Evolutionary conservation across 2,329 filamentous ascomycete species (phyloP).

Genomic region (Fusarium sp.): DNA sequence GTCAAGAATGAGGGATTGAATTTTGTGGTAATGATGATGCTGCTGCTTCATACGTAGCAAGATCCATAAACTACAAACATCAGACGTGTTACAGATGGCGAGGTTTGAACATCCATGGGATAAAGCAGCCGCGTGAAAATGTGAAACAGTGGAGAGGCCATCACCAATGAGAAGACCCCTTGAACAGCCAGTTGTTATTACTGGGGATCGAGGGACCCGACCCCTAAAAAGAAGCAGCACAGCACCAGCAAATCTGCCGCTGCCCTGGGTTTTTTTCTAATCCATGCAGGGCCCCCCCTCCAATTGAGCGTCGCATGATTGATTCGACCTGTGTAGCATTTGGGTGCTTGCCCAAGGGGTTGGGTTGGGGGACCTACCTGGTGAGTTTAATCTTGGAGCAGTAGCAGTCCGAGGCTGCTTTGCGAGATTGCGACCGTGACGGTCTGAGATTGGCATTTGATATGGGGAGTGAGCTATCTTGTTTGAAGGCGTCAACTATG

Average conservation of each 20-base stretch:
- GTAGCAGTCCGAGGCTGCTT: not conserved
- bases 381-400: not conserved
- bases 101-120: slow-evolving; percentile 9
- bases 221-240: slow-evolving; percentile 22
- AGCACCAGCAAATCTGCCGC: not conserved
- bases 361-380: not conserved
- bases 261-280: not conserved
- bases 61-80: not conserved
- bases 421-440: slow-evolving; percentile 19
- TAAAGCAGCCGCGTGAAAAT: slow-evolving; percentile 18
- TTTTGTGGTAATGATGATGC: not conserved
- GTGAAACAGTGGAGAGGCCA: slow-evolving; percentile 33
- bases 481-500: not conserved
- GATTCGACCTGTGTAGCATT: slow-evolving; percentile 9
- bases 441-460: not conserved
- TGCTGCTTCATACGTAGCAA: not conserved
- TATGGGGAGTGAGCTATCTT: not conserved
- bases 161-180: slow-evolving; percentile 26
- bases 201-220: slow-evolving; percentile 9
- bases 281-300: not conserved
- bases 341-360: slow-evolving; percentile 5
- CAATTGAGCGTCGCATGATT: slow-evolving; percentile 37
- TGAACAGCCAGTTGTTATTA: slow-evolving; percentile 22
- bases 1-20: not conserved
- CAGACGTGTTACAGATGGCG: slow-evolving; percentile 22